These are phyloP conservation scores for Talaromyces islandicus DNA, from an alignment of 2,329 filamentous ascomycete species.

Conservation along the genomic window DNA sequence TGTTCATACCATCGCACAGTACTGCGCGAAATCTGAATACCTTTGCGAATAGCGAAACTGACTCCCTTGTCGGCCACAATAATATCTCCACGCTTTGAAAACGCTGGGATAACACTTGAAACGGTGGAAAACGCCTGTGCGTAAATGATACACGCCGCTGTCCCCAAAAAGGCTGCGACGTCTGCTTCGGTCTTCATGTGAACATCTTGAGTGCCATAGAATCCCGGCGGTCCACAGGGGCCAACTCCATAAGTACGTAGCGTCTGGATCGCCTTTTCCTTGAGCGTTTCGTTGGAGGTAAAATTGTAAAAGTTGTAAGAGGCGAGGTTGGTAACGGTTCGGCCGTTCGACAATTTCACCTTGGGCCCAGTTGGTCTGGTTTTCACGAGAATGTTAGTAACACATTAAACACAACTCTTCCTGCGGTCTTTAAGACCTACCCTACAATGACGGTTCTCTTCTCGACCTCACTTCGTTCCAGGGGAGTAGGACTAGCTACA, in stretches of 20 bases:
- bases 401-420: too few species aligned
- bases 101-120: conserved; percentile 92
- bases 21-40: conserved; percentile 86
- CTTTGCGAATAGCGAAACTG: conserved; percentile 91
- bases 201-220: conserved; percentile 97
- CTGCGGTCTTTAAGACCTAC: conserved; percentile 43
- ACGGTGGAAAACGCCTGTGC: conserved; percentile 95
- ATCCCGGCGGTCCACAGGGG: conserved; percentile 91
- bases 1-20: conserved; percentile 92
- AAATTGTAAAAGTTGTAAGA: conserved; percentile 99
- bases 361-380: conserved; percentile 79
- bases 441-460: conserved; percentile 82
- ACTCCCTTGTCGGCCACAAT: conserved; percentile 92
- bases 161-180: conserved; percentile 83
- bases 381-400: neutral
- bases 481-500: conserved; percentile 63
- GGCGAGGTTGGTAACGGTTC: conserved; percentile 86
- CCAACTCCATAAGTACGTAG: conserved; percentile 94
- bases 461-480: conserved; percentile 78
- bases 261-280: conserved; percentile 90
- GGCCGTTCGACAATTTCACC: conserved; percentile 79
- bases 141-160: conserved; percentile 86
- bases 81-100: conserved; percentile 94
- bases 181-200: conserved; percentile 96
- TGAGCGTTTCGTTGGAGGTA: conserved; percentile 83